Evolutionary conservation across 176 grass and related monocot genomes (phyloP).

Genomic region (Ananas comosus): DNA sequence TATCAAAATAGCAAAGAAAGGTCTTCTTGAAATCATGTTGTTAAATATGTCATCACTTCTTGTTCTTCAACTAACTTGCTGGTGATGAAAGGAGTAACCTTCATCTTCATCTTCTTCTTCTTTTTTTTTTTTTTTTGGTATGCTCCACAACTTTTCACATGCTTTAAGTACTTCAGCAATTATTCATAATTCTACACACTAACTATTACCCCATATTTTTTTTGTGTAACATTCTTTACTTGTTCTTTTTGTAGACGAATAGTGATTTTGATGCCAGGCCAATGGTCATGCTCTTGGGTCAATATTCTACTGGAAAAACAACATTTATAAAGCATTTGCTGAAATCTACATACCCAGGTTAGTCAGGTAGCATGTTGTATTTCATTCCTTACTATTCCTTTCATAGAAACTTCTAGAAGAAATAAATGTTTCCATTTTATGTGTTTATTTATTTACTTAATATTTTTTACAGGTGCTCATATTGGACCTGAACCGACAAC

Average conservation of each 20-base stretch:
- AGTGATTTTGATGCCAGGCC: conserved; percentile 99
- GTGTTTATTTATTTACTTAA: not conserved
- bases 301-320: conserved; percentile 99
- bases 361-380: not conserved
- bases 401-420: not conserved
- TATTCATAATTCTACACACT: too few species aligned
- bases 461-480: conserved; percentile 59
- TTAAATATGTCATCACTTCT: too few species aligned
- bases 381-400: conserved; percentile 6
- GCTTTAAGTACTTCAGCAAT: too few species aligned
- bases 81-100: too few species aligned
- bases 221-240: too few species aligned
- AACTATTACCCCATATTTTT: too few species aligned
- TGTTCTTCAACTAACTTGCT: too few species aligned
- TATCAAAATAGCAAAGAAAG: too few species aligned
- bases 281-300: conserved; percentile 99
- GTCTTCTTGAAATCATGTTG: too few species aligned
- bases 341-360: conserved; percentile 87
- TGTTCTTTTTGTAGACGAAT: conserved; percentile 47
- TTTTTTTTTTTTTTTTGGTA: too few species aligned
- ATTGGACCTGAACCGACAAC: conserved; percentile 99
- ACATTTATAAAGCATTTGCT: conserved; percentile 97
- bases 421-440: not conserved
- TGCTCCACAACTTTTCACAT: too few species aligned
- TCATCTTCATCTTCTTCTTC: too few species aligned